Base-by-base conservation (phyloP, 768 basidiomycete genomes). In the Macrocybe gigantea region DNA sequence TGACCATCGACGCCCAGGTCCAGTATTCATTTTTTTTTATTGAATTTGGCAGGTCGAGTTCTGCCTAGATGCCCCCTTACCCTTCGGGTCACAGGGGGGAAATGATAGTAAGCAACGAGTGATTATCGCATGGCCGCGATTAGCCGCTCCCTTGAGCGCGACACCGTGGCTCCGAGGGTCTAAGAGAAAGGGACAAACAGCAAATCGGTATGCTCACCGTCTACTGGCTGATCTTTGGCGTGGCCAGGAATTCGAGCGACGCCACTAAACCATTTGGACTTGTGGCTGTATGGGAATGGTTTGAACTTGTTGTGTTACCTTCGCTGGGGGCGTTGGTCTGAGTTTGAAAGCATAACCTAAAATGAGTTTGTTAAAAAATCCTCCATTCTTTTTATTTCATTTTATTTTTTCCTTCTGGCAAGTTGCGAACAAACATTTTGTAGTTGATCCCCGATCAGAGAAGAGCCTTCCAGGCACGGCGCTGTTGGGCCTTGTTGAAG, bases 371-470 rank as follows among this genome's bases (percentile, higher is more conserved):
- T 43, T 35, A 33, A 41, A 50, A 46, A 22, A 22, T 22, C 22
- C 22, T 22, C 22, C 22, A 22, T 22, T 22, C n/a, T 22, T 22
- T 22, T 22, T 22, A 22, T 22, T 22, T 22, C 22, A 22, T 22
- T 22, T 22, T 22, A 22, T 22, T 22, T 22, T 22, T 22, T 37
- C 54, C 56, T 59, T 54, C 44, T 61, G 60, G 56, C 59, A 64
- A 61, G 45, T 60, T 63, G 60, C 67, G 69, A 68, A 64, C 55
- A 50, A 59, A 54, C 61, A 43, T 62, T 60, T 60, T 22, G 56
- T 60, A 54, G 59, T 68, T 81, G 79, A 81, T 81, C 77, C 71
- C 77, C 77, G 79, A 81, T 81, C 79, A 81, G 71, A 64, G 65
- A 65, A 71, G 68, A 63, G 62, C 40, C 38, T 51, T 50, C 55